Percentiles rank a stretch among this genome's conserved stretches.
phyloP scores from a whole-genome alignment of 2,329 filamentous ascomycete species.

The Mariannaea sp. region DNA sequence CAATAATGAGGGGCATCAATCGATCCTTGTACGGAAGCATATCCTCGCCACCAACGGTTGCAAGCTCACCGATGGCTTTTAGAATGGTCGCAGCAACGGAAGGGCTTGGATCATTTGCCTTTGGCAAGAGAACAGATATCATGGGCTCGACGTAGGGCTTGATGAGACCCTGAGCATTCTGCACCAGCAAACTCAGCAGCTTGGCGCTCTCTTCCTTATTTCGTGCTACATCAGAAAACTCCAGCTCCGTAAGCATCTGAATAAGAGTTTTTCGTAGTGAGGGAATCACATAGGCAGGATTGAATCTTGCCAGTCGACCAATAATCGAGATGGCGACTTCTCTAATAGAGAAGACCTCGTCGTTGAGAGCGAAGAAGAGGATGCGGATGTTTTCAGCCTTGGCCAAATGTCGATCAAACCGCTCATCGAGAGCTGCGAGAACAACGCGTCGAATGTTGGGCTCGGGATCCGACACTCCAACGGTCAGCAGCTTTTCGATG shows the following conservation, averaged over 20 bases:
- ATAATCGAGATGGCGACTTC: constrained; percentile 97
- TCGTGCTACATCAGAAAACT: constrained; percentile 90
- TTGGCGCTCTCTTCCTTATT: constrained; percentile 98
- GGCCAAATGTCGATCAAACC: constrained; percentile 95
- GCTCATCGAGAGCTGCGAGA: constrained; percentile 83
- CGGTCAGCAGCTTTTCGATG: constrained; percentile 93
- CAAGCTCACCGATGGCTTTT: constrained; percentile 91
- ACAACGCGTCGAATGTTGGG: constrained; percentile 88
- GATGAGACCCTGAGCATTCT: constrained; percentile 90
- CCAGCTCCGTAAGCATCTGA: constrained; percentile 93
- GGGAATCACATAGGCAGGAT: constrained; percentile 97
- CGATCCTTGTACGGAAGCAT: constrained; percentile 91
- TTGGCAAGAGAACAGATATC: constrained; percentile 91
- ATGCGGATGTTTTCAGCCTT: constrained; percentile 97
- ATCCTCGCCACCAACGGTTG: constrained; percentile 89
- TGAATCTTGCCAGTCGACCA: constrained; percentile 85
- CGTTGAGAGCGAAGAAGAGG: constrained; percentile 92
- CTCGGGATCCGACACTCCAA: constrained; percentile 91
- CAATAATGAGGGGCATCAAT: constrained; percentile 93
- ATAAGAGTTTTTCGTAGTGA: constrained; percentile 93
- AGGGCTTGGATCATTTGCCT: constrained; percentile 81
- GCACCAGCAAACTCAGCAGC: constrained; percentile 87
- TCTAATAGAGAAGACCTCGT: constrained; percentile 89
- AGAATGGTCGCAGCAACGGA: constrained; percentile 94
- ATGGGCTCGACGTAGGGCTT: constrained; percentile 97